Conservation (phyloP, 257 asterid species). For the Catharanthus roseus region DNA sequence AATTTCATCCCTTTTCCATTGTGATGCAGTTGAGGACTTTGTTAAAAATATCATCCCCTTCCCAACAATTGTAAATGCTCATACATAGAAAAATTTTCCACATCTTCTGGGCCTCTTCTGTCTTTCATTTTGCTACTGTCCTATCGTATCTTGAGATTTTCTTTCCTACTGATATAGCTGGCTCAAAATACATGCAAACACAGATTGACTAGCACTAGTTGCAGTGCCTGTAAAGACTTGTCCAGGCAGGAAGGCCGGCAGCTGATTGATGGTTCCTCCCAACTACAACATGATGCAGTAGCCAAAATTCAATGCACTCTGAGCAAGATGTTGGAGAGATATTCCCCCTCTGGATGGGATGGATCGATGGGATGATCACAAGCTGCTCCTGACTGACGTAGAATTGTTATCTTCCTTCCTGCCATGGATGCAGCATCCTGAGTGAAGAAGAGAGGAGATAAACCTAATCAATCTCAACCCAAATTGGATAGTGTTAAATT, state of each 20-base stretch:
- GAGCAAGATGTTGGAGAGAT: conserved; percentile 69
- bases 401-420: conserved; percentile 59
- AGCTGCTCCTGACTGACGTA: conserved; percentile 84
- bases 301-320: conserved; percentile 41
- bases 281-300: background rate
- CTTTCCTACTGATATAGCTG: too few species aligned
- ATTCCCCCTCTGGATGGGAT: conserved; percentile 79
- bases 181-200: background rate
- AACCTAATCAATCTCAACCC: background rate
- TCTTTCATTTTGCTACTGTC: too few species aligned
- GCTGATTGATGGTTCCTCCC: background rate
- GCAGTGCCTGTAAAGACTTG: background rate
- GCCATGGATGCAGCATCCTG: conserved; percentile 90
- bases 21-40: too few species aligned
- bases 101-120: background rate
- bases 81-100: background rate
- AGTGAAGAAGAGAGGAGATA: background rate
- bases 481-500: background rate
- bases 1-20: background rate
- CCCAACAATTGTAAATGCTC: background rate
- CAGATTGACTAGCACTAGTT: background rate
- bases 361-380: conserved; percentile 86
- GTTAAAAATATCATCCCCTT: too few species aligned
- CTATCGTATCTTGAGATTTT: too few species aligned
- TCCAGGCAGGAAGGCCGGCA: background rate